A percentile compares a stretch with the other conserved stretches of the same genome.
These are phyloP conservation scores for Massospora cicadina DNA, from an alignment of 371 early-diverging fungal species.

Conservation along the genomic window DNA sequence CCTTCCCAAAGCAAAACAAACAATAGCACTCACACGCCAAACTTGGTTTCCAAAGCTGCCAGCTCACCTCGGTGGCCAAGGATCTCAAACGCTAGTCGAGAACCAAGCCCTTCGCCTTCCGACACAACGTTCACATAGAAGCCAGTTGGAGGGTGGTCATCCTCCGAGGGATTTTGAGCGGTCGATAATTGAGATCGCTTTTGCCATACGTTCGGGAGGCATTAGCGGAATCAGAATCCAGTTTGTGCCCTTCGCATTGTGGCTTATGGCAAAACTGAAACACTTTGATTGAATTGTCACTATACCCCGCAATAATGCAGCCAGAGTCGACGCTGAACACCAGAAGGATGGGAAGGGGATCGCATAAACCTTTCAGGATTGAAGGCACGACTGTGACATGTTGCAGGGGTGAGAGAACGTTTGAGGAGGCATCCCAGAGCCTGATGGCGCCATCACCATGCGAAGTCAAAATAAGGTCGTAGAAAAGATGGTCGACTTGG, in stretches of 20 bases:
- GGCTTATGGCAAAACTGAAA: neutral
- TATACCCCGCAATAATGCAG: neutral
- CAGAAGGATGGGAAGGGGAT: neutral
- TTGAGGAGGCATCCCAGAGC: constrained; percentile 5
- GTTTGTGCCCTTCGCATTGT: neutral
- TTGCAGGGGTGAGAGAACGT: neutral
- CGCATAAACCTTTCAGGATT: neutral
- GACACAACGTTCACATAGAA: too few species aligned
- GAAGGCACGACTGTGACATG: neutral
- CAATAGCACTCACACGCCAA: neutral
- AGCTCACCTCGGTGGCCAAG: neutral
- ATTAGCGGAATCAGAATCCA: neutral
- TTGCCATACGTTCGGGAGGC: neutral
- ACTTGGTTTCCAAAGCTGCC: neutral
- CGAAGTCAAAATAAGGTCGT: constrained; percentile 3
- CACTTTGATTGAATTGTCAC: neutral
- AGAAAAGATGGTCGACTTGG: neutral
- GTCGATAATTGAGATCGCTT: neutral
- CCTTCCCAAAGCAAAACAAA: neutral
- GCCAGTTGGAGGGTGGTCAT: neutral
- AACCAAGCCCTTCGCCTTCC: neutral
- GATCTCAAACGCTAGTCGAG: neutral
- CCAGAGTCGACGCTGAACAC: neutral
- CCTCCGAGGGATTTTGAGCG: neutral
- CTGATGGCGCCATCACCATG: constrained; percentile 1